Evolutionary conservation across 176 grass and related monocot species (phyloP), one percentile per base, ranked within the genome.

Genomic region (Oryza officinalis): DNA sequence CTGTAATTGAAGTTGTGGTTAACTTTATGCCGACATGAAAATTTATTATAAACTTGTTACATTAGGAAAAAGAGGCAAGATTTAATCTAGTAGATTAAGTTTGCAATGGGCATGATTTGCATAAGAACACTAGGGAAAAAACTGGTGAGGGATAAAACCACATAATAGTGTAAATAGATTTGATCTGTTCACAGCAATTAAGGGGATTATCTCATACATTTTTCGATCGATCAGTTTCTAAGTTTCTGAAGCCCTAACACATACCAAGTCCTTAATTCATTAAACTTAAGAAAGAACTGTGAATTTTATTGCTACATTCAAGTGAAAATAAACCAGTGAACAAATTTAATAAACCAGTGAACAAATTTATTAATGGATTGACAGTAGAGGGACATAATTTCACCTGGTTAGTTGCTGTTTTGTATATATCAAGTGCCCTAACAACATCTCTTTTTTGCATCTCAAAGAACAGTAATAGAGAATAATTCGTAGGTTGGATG

Each of bases 361-460:
- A 69, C 31, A 67, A 68, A 15, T 49, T 63, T 47, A 28, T 28
- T 41, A 27, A 67, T 50, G 43, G 41, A 75, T 66, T 41, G 8
- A 22, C 27, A 66, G 38, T 10, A 65, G 11, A 26, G 61, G 44
- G 4, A 31, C 64, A 82, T 27, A 27, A 57, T 28, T 80, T 80
- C 92, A 96, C 97, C 97, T 99, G 97, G 40, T 92, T 89, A 87
- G 88, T 93, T 86, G 93, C 89, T 89, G 91, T 92, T 91, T 87
- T 94, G 78, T 99, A 99, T 87, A 99, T 82, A 80, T 99, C 97
- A 65, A 99, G 93, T 71, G 97, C 97, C 84, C 91, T 90, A 74
- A 99, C 15, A 67, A 93, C 97, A 76, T 96, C 93, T 80, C 85
- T 95, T 32, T 93, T 87, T 89, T 94, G 91, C 97, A 99, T 96